phyloP scores from a whole-genome alignment of 305 asterid species.

The Ilex paraguariensis region DNA sequence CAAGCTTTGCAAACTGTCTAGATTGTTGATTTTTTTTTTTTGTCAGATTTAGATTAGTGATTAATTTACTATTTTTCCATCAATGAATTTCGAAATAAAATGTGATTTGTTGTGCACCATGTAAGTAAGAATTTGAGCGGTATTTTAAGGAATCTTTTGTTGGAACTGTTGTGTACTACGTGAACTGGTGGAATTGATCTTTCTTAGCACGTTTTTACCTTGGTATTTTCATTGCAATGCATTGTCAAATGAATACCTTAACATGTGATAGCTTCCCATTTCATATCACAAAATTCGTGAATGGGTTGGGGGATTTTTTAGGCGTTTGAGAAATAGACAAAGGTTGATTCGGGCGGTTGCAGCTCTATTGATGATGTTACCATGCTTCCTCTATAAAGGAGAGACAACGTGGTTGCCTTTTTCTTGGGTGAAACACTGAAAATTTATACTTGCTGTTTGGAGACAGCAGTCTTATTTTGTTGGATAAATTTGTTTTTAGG shows the following conservation, averaged over 20 bases:
- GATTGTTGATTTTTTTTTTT: no score
- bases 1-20: conserved; percentile 36
- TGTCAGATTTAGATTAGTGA: not conserved
- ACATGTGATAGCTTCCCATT: no score
- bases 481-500: conserved; percentile 87
- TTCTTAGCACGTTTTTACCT: no score
- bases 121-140: no score
- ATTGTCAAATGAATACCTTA: no score
- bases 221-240: no score
- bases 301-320: conserved; percentile 94
- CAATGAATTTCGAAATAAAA: no score
- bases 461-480: conserved; percentile 47
- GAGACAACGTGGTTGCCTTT: conserved; percentile 98
- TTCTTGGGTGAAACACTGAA: conserved; percentile 93
- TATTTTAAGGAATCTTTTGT: no score
- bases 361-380: conserved; percentile 91
- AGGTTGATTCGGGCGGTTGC: conserved; percentile 86
- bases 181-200: no score
- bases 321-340: conserved; percentile 85
- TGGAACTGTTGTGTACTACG: no score
- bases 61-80: no score
- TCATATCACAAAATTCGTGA: conserved; percentile 61
- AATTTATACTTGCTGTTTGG: conserved; percentile 76
- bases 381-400: conserved; percentile 59
- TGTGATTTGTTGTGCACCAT: no score